Evolutionary conservation across 306 rosid genomes (phyloP).

Genomic region (Vigna radiata): DNA sequence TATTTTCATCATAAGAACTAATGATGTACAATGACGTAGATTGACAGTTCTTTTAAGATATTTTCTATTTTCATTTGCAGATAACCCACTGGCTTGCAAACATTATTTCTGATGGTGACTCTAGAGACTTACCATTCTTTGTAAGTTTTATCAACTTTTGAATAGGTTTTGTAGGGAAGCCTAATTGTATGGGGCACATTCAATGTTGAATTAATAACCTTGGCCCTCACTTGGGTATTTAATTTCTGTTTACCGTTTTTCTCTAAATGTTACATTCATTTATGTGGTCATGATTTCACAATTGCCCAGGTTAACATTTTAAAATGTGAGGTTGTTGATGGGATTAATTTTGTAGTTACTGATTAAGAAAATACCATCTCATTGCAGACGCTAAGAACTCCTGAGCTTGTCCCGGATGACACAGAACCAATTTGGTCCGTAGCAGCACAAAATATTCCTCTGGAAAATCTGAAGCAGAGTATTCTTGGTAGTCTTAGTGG

Average conservation of each 20-base stretch:
- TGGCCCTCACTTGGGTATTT: neutral
- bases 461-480: slow-evolving; percentile 56
- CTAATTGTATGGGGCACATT: neutral
- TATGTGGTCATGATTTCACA: slow-evolving; percentile 13
- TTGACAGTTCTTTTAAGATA: slow-evolving; percentile 14
- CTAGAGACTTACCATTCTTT: slow-evolving; percentile 82
- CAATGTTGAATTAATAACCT: slow-evolving; percentile 11
- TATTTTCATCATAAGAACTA: slow-evolving; percentile 17
- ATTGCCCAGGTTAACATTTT: slow-evolving; percentile 5
- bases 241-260: slow-evolving; percentile 22
- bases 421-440: slow-evolving; percentile 69
- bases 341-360: neutral
- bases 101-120: slow-evolving; percentile 82
- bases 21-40: slow-evolving; percentile 10
- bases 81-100: slow-evolving; percentile 79
- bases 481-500: slow-evolving; percentile 49
- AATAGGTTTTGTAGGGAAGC: slow-evolving; percentile 4
- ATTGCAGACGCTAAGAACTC: slow-evolving; percentile 74
- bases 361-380: slow-evolving; percentile 1
- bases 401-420: slow-evolving; percentile 76
- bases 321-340: slow-evolving; percentile 15
- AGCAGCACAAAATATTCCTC: slow-evolving; percentile 57
- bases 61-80: slow-evolving; percentile 49
- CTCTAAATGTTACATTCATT: neutral
- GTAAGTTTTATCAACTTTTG: slow-evolving; percentile 54